Base-by-base conservation (phyloP, 2,329 filamentous ascomycete species). In the Penicillium glabrum region DNA sequence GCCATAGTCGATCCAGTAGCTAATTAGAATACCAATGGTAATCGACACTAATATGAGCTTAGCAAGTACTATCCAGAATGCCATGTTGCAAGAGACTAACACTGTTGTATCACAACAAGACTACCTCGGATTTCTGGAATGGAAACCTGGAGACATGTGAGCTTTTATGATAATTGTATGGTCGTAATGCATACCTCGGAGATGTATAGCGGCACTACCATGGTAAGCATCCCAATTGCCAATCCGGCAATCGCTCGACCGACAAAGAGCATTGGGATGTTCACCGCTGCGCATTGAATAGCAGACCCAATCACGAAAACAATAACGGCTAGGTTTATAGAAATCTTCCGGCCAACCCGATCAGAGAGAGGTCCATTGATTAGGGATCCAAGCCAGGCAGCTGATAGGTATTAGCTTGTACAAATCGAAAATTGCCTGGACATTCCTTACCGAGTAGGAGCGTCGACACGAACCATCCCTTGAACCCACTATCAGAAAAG, bases 121-220 rank as follows among this genome's bases (percentile, higher is more conserved):
- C 72, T 71, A 16, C 74, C 74, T 5, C 72, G 66, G 44, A 75
- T 74, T 7, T 74, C 66, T 4, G 73, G 69, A 23, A 75, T 67
- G 9, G 73, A 75, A 39, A 82, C 80, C 80, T 55, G 16, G 26
- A 27, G 5, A 13, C 3, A 16, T n/a, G 14, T 55, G 24, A 55
- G 53, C n/a, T 13, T 37, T 27, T 39, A 11, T 23, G 19, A 23
- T 41, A 13, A 45, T 23, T 1, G 3, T 1, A 29, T 11, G 21
- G 21, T 3, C 21, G 8, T 23, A 11, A 8, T 72, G 60, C 69
- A 69, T 73, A 59, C 78, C 61, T 83, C 82, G 3, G 79, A 81
- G 45, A 83, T 83, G 63, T 84, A 84, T 24, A 84, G 67, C 0
- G 82, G 82, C 1, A 80, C 77, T 6, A 82, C 79, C 71, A 78